Evolutionary conservation across 2,329 filamentous ascomycete species (phyloP).

Genomic region (Cladophialophora bantiana): DNA sequence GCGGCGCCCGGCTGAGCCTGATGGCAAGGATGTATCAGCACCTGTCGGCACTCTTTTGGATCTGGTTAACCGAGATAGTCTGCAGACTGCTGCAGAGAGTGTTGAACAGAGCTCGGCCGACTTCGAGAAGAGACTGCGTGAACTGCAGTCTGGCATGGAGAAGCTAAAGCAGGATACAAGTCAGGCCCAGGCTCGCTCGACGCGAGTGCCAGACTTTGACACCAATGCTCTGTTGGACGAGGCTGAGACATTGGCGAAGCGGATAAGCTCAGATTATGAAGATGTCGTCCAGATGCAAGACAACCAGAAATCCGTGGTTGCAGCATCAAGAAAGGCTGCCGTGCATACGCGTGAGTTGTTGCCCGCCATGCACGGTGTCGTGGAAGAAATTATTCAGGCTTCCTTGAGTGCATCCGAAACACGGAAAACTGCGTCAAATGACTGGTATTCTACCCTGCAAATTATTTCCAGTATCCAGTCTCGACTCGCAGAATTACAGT

Average conservation of each 20-base stretch:
- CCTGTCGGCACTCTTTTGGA: conserved; percentile 38
- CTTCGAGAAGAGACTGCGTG: conserved; percentile 32
- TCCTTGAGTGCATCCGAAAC: conserved; percentile 70
- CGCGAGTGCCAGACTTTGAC: conserved; percentile 35
- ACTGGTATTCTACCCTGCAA: conserved; percentile 79
- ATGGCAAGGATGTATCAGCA: conserved; percentile 11
- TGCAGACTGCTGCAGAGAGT: conserved; percentile 32
- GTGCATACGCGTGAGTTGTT: conserved; percentile 69
- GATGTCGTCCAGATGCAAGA: conserved; percentile 73
- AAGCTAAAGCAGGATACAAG: conserved; percentile 35
- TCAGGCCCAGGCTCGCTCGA: conserved; percentile 19
- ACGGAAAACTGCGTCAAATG: conserved; percentile 59
- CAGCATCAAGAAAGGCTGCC: conserved; percentile 69
- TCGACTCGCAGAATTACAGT: conserved; percentile 73
- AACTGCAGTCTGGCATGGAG: conserved; percentile 30
- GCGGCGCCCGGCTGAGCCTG: conserved; percentile 39
- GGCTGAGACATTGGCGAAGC: conserved; percentile 83
- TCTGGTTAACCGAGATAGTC: conserved; percentile 30
- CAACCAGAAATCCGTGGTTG: conserved; percentile 68
- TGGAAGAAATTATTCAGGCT: conserved; percentile 62
- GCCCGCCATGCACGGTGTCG: conserved; percentile 65
- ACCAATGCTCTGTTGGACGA: conserved; percentile 56
- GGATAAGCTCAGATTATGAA: conserved; percentile 85
- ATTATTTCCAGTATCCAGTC: conserved; percentile 81
- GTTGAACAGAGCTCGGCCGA: conserved; percentile 32